These are phyloP conservation scores for Apophysomyces trapeziformis DNA, from an alignment of 371 early-diverging fungal species.

Conservation along the genomic window DNA sequence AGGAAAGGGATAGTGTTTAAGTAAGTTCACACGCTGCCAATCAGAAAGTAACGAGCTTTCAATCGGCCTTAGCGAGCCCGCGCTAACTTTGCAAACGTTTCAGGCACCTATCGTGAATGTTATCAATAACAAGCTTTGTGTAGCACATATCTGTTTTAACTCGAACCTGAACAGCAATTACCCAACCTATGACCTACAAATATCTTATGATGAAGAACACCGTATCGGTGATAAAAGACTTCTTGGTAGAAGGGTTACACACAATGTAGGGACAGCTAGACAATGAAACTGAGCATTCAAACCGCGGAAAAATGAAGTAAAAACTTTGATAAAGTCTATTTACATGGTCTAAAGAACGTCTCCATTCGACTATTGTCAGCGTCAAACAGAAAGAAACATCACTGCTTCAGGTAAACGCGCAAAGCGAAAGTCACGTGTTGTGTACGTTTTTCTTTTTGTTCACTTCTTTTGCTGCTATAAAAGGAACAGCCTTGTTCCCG, in stretches of 20 bases:
- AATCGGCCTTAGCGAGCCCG: too few relatives aligned
- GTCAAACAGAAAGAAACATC: too few relatives aligned
- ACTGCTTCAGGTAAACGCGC: not conserved
- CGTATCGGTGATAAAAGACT: not conserved
- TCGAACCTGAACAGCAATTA: too few relatives aligned
- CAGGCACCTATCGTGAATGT: too few relatives aligned
- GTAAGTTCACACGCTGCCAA: too few relatives aligned
- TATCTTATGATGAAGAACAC: not conserved
- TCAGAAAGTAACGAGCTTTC: too few relatives aligned
- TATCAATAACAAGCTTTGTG: not conserved
- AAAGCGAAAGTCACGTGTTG: not conserved
- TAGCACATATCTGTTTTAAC: not conserved
- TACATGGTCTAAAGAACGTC: too few relatives aligned
- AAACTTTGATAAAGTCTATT: too few relatives aligned
- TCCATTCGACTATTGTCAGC: too few relatives aligned
- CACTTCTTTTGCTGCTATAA: not conserved
- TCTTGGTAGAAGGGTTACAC: not conserved
- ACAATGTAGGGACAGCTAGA: not conserved
- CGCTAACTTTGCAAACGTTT: too few relatives aligned
- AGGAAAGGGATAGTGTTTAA: too few relatives aligned
- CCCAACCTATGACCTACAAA: not conserved
- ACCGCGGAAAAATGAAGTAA: too few relatives aligned
- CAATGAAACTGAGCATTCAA: not conserved
- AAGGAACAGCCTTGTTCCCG: conserved; percentile 5
- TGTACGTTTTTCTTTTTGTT: not conserved